phyloP scores from a whole-genome alignment of 2,329 filamentous ascomycete species.

The Scopulariopsis brevicaulis region DNA sequence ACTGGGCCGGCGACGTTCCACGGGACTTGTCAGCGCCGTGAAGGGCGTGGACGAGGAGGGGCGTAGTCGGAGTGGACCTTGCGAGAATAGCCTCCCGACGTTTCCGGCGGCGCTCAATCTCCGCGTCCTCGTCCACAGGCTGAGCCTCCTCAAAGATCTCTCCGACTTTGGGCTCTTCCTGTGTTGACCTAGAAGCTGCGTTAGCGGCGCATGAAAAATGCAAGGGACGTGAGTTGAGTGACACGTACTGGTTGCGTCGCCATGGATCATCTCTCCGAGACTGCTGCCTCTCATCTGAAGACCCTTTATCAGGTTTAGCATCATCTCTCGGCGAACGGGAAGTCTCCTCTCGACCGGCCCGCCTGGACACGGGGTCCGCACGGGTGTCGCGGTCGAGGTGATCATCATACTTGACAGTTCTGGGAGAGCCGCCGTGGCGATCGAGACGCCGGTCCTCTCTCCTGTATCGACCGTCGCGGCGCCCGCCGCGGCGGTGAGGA shows the following conservation, averaged over 20 bases:
- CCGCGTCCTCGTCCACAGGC: conserved; percentile 66
- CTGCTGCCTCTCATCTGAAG: conserved; percentile 1
- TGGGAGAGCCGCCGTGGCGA: conserved; percentile 10
- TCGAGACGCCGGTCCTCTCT: conserved; percentile 16
- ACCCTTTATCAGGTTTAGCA: conserved; percentile 56
- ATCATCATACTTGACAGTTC: conserved; percentile 27
- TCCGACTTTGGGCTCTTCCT: conserved; percentile 7
- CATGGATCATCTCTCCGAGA: not conserved
- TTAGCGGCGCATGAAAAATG: not conserved
- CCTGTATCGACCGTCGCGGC: conserved; percentile 20
- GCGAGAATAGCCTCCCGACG: conserved; percentile 76
- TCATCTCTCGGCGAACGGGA: conserved; percentile 48
- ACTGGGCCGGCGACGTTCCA: conserved; percentile 40
- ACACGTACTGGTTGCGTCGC: conserved; percentile 5
- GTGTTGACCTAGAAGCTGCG: not conserved
- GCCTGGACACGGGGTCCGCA: conserved; percentile 3
- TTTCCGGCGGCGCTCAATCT: conserved; percentile 76
- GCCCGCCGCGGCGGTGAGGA: conserved; percentile 26
- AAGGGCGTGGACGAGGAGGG: conserved; percentile 65
- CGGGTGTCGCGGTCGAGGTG: conserved; percentile 35
- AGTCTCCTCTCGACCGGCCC: conserved; percentile 22
- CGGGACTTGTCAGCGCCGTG: conserved; percentile 46
- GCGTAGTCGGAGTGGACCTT: conserved; percentile 65
- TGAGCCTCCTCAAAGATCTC: not conserved
- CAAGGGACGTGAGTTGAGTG: not conserved